Evolutionary conservation across 2,329 filamentous ascomycete species (phyloP), one percentile per base, ranked within the genome.

Genomic region (Thelonectria blattea): DNA sequence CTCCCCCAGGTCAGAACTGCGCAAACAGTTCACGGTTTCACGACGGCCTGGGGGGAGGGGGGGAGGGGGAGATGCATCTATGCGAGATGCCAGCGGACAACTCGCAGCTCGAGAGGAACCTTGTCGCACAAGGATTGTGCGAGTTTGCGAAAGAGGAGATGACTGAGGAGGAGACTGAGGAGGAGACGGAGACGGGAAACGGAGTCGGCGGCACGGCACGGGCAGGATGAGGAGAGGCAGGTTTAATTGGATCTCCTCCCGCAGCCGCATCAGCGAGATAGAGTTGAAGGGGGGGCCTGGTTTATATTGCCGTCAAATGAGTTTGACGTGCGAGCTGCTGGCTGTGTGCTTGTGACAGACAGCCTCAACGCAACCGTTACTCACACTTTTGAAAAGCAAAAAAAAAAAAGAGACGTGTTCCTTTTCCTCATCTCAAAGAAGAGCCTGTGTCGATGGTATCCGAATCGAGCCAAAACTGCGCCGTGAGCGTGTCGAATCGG

Each of bases 1-100:
- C 53, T 41, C 52, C 15, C 53, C 52, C 39, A 60, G 49, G 47
- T 56, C 41, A 37, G 15, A 42, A 42, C 46, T 50, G 46, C 34
- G 32, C 43, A 52, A 56, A 52, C 58, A 52, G 58, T 60, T 56
- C 41, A 56, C 53, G 53, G 58, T 60, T 60, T 60, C 52, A 56
- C 52, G 55, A 52, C 58, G 37, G 24, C 34, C 24, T 7, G 34
- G 34, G 34, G 34, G 34, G 11, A 15, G 34, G 12, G 34, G 37
- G 52, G 49, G n/a, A n/a, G n/a, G n/a, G 20, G 22, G 20, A 34
- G 39, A 49, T 52, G 52, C 52, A 52, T 51, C 53, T 48, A 56
- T 56, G 52, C 52, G n/a, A 60, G 49, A 56, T 60, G 48, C 52
- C 49, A 56, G 20, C 52, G 17, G 47, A 48, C 58, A 52, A 43